Conservation (phyloP, 768 basidiomycete species). For the Leccinum subtestaceum region DNA sequence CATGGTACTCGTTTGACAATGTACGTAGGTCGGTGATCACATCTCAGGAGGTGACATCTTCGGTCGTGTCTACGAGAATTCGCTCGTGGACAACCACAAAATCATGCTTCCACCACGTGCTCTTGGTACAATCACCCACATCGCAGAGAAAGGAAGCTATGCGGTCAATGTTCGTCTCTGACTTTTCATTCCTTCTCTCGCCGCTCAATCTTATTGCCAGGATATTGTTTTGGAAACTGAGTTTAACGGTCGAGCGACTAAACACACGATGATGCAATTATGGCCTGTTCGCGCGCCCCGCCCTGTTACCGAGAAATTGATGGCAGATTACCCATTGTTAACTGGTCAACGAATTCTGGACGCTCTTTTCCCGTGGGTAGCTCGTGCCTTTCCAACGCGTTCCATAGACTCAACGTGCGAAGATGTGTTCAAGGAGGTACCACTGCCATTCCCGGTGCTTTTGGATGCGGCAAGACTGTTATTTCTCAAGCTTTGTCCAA, state of each 20-base stretch:
- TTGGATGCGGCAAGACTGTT: slow-evolving; percentile 98
- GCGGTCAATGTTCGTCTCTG: slow-evolving; percentile 68
- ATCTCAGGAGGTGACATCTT: slow-evolving; percentile 97
- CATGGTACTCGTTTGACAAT: slow-evolving; percentile 8
- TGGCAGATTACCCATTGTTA: slow-evolving; percentile 85
- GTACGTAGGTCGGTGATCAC: slow-evolving; percentile 84
- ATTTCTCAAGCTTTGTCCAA: slow-evolving; percentile 98
- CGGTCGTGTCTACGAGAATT: slow-evolving; percentile 95
- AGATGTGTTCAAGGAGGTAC: slow-evolving; percentile 97
- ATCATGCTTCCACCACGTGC: slow-evolving; percentile 94
- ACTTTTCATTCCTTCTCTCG: neutral
- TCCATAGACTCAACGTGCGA: slow-evolving; percentile 3
- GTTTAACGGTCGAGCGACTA: slow-evolving; percentile 90
- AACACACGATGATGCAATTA: slow-evolving; percentile 95
- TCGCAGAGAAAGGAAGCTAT: slow-evolving; percentile 94
- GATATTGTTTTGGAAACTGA: slow-evolving; percentile 97
- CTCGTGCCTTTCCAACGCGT: neutral
- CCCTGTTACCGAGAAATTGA: slow-evolving; percentile 93
- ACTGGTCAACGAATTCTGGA: slow-evolving; percentile 98
- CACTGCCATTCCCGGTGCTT: slow-evolving; percentile 97
- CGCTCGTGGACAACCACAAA: slow-evolving; percentile 93
- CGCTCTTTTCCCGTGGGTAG: slow-evolving; percentile 86
- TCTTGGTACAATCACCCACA: slow-evolving; percentile 89
- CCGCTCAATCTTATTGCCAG: slow-evolving; percentile 36
- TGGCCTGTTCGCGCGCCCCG: slow-evolving; percentile 99